Conservation (phyloP, 306 rosid species). For the Begonia peltatifolia region DNA sequence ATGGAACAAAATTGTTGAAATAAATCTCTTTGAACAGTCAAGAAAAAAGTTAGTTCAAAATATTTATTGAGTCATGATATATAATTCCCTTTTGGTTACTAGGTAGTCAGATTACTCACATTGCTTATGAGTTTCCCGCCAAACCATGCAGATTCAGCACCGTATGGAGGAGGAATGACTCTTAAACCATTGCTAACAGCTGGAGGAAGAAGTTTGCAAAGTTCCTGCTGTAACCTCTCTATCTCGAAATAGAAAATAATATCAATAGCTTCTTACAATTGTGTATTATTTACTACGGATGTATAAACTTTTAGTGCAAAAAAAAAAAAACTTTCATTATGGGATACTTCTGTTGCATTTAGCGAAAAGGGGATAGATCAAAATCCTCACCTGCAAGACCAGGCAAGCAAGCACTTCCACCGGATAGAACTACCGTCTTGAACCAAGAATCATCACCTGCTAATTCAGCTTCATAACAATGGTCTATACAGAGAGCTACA, state of each 20-base stretch:
- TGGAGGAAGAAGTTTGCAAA: slow-evolving; percentile 44
- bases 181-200: slow-evolving; percentile 34
- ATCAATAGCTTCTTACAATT: no score
- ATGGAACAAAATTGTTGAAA: not conserved
- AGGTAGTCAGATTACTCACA: slow-evolving; percentile 27
- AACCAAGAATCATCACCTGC: slow-evolving; percentile 54
- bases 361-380: not conserved
- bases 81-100: not conserved
- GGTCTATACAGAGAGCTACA: slow-evolving; percentile 72
- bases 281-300: no score
- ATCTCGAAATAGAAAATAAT: slow-evolving; percentile 4
- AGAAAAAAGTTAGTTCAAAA: no score
- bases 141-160: slow-evolving; percentile 74
- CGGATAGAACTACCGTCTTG: slow-evolving; percentile 67
- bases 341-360: not conserved
- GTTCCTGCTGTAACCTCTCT: slow-evolving; percentile 69
- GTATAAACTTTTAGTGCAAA: no score
- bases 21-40: not conserved
- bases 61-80: no score
- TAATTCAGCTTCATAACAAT: slow-evolving; percentile 53
- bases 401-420: slow-evolving; percentile 82
- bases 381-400: slow-evolving; percentile 60
- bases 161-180: slow-evolving; percentile 73
- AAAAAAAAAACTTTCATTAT: no score
- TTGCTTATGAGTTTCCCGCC: slow-evolving; percentile 77